Evolutionary conservation across 164 flowering plant species (phyloP).

Genomic region (Paratinospora sagittata): DNA sequence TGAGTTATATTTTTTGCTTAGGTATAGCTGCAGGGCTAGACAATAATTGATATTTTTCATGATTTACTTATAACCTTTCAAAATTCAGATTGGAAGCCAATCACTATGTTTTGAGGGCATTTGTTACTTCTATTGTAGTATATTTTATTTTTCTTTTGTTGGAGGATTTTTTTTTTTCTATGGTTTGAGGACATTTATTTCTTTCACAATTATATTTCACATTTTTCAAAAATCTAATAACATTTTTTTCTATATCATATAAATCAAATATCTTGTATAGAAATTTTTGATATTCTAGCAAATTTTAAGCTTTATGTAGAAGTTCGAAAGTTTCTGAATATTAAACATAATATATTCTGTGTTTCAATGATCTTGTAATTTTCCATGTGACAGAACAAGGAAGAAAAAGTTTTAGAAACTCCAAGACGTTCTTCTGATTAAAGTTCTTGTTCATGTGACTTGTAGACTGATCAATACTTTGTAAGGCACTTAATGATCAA

Average conservation of each 20-base stretch:
- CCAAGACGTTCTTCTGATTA: not conserved
- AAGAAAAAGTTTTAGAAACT: slow-evolving; percentile 1
- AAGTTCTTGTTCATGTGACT: not conserved
- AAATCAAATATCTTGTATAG: not conserved
- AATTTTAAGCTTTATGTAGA: not conserved
- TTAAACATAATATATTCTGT: not conserved
- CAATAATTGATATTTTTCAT: not conserved
- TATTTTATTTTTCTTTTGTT: not conserved
- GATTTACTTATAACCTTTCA: no score
- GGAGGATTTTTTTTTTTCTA: not conserved
- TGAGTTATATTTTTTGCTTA: no score
- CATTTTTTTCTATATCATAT: not conserved
- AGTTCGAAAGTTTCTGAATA: not conserved
- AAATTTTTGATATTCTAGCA: not conserved
- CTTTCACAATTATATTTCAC: not conserved
- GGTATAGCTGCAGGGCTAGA: not conserved
- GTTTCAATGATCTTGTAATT: not conserved
- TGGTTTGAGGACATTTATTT: not conserved
- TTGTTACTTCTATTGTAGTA: not conserved
- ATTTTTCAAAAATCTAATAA: not conserved
- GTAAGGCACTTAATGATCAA: slow-evolving; percentile 4
- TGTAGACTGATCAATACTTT: not conserved
- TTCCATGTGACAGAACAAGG: not conserved
- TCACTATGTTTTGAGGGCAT: not conserved
- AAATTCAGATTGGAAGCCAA: no score